Evolutionary conservation across 345 rosid species (phyloP).

Genomic region (Aquilaria sinensis): DNA sequence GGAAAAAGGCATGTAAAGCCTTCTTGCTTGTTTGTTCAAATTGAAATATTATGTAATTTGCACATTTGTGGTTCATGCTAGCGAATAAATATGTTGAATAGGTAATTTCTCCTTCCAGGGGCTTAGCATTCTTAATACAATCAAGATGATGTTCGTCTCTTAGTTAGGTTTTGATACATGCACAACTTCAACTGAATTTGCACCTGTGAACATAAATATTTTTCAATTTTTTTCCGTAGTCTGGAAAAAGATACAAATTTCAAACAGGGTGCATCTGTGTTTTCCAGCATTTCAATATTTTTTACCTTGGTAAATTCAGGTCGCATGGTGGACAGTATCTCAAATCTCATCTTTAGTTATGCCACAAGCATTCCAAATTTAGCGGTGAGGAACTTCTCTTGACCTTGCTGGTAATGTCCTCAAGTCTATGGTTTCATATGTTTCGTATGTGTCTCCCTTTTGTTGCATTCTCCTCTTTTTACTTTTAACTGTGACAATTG

Average conservation of each 20-base stretch:
- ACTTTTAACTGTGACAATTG: slow-evolving; percentile 3
- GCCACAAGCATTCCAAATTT: slow-evolving; percentile 49
- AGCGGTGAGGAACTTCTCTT: slow-evolving; percentile 67
- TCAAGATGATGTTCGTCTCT: not conserved
- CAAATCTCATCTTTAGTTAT: slow-evolving; percentile 54
- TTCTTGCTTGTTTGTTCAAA: no score
- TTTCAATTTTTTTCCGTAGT: not conserved
- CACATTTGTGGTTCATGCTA: no score
- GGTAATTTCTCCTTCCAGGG: no score
- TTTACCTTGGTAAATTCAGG: slow-evolving; percentile 36
- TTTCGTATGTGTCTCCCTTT: slow-evolving; percentile 3
- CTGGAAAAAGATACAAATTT: not conserved
- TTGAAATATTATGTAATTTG: no score
- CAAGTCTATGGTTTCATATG: slow-evolving; percentile 22
- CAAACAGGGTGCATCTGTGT: not conserved
- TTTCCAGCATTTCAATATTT: not conserved
- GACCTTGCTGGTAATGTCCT: slow-evolving; percentile 39
- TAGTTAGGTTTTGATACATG: not conserved
- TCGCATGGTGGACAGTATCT: slow-evolving; percentile 32
- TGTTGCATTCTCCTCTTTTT: no score
- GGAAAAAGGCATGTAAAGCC: no score
- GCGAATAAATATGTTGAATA: no score
- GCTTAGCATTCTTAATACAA: not conserved
- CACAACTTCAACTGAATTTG: not conserved
- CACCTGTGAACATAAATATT: not conserved